These are phyloP conservation scores for Linanthus parryae DNA, from an alignment of 148 eudicot genomes.

Conservation along the genomic window DNA sequence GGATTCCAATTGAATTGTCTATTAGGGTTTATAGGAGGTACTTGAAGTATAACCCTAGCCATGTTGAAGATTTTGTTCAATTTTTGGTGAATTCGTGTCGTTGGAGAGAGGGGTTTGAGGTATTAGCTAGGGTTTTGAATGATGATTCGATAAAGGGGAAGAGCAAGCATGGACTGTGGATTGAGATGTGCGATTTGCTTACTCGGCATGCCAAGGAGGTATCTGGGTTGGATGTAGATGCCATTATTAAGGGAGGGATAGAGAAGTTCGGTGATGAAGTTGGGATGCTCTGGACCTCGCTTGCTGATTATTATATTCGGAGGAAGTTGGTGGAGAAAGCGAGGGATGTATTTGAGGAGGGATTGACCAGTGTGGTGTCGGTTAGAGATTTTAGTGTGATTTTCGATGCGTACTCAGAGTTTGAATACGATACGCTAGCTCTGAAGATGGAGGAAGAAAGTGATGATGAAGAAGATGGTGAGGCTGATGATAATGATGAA, in stretches of 20 bases:
- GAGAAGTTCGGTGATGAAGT: constrained; percentile 93
- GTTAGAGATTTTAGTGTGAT: constrained; percentile 87
- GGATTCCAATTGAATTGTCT: constrained; percentile 80
- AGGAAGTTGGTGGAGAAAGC: constrained; percentile 76
- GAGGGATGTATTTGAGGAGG: constrained; percentile 84
- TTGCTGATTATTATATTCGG: constrained; percentile 77
- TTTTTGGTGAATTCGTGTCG: constrained; percentile 56
- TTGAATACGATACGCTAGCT: constrained; percentile 85
- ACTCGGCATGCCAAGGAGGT: constrained; percentile 73
- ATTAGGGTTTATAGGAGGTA: constrained; percentile 87
- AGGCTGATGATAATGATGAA: constrained; percentile 28
- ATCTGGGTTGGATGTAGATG: constrained; percentile 82
- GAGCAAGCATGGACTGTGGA: constrained; percentile 71
- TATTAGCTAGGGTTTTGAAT: constrained; percentile 79
- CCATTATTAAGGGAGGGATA: constrained; percentile 82
- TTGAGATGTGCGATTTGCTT: constrained; percentile 83
- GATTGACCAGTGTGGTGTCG: constrained; percentile 75
- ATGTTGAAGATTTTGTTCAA: constrained; percentile 79
- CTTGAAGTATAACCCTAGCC: constrained; percentile 77
- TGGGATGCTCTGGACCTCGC: constrained; percentile 80
- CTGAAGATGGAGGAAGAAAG: constrained; percentile 61
- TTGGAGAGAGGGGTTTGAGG: constrained; percentile 89
- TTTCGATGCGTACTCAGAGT: constrained; percentile 78
- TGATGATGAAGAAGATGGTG: constrained; percentile 49
- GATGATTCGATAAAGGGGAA: constrained; percentile 83